Evolutionary conservation across 163 green algal genomes (phyloP).

Genomic region (Prototheca wickerhamii): DNA sequence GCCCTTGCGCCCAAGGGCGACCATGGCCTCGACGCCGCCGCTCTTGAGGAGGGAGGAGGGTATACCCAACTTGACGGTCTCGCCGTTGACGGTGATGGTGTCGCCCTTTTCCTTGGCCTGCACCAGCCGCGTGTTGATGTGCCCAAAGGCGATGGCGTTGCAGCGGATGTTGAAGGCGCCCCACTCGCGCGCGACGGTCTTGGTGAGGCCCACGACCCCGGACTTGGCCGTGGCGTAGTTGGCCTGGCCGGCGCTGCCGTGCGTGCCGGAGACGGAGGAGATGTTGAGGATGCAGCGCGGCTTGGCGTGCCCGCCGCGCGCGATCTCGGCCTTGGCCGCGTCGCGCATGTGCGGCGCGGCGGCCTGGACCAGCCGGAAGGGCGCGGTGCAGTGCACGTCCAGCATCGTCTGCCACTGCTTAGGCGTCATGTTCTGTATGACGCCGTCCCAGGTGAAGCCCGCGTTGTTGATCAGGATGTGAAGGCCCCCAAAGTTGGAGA

Average conservation of each 20-base stretch:
- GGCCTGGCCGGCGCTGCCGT: constrained; percentile 69
- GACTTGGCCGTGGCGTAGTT: constrained; percentile 77
- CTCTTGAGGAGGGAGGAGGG: constrained; percentile 28
- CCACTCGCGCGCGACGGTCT: constrained; percentile 75
- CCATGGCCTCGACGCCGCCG: constrained; percentile 36
- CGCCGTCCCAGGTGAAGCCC: constrained; percentile 83
- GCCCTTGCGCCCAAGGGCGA: constrained; percentile 56
- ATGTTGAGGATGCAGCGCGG: constrained; percentile 79
- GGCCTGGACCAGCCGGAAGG: constrained; percentile 69
- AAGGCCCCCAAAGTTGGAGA: constrained; percentile 50
- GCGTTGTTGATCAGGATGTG: constrained; percentile 76
- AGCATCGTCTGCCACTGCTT: constrained; percentile 80
- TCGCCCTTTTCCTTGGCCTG: constrained; percentile 40
- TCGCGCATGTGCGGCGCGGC: constrained; percentile 60
- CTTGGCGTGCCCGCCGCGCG: constrained; percentile 22
- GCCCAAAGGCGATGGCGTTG: constrained; percentile 71
- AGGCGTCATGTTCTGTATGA: constrained; percentile 72
- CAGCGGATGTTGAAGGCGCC: constrained; percentile 72
- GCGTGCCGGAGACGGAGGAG: constrained; percentile 60
- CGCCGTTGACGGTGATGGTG: constrained; percentile 44
- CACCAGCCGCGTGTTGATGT: constrained; percentile 73
- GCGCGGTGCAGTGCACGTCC: constrained; percentile 69
- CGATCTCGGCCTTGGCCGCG: constrained; percentile 59
- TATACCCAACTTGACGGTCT: constrained; percentile 63
- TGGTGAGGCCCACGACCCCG: constrained; percentile 73